Conservation (phyloP, 805 yeast species). For the Sungouiella blattae region DNA sequence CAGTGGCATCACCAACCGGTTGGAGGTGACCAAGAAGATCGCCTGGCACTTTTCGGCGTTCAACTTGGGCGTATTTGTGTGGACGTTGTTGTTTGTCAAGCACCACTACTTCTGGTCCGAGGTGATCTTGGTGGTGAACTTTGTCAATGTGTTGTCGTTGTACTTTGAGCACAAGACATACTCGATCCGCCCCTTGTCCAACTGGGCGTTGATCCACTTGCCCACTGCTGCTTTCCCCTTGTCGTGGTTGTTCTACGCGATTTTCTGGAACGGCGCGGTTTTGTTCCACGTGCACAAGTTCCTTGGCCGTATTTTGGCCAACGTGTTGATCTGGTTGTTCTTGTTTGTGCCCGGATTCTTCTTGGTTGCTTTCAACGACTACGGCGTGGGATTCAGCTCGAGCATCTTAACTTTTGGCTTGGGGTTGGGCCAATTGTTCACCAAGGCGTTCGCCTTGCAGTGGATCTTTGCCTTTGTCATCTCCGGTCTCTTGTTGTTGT, state of each 20-base stretch:
- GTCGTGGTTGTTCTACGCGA: constrained; percentile 67
- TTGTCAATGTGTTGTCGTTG: constrained; percentile 53
- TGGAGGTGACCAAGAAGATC: constrained; percentile 34
- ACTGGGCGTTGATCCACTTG: constrained; percentile 60
- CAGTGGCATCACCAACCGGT: constrained; percentile 12
- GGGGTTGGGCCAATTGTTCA: constrained; percentile 66
- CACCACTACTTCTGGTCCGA: constrained; percentile 59
- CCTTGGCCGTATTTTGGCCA: constrained; percentile 66
- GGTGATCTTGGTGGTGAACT: constrained; percentile 54
- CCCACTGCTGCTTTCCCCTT: constrained; percentile 68
- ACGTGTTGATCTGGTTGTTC: constrained; percentile 75
- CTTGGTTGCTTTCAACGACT: constrained; percentile 62
- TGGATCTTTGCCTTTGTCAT: constrained; percentile 81
- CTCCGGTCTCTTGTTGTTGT: constrained; percentile 51
- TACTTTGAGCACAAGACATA: constrained; percentile 62
- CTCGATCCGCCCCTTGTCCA: constrained; percentile 46
- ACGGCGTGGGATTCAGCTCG: constrained; percentile 61
- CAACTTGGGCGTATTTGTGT: constrained; percentile 56
- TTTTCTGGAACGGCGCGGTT: constrained; percentile 86
- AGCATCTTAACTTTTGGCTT: constrained; percentile 60
- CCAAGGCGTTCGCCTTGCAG: constrained; percentile 71
- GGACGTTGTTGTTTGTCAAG: constrained; percentile 61
- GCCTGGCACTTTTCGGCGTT: constrained; percentile 63
- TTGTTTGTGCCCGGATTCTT: constrained; percentile 59
- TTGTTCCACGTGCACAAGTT: constrained; percentile 58